phyloP scores from a whole-genome alignment of 441 rosid species.

The Mallotus repandus region DNA sequence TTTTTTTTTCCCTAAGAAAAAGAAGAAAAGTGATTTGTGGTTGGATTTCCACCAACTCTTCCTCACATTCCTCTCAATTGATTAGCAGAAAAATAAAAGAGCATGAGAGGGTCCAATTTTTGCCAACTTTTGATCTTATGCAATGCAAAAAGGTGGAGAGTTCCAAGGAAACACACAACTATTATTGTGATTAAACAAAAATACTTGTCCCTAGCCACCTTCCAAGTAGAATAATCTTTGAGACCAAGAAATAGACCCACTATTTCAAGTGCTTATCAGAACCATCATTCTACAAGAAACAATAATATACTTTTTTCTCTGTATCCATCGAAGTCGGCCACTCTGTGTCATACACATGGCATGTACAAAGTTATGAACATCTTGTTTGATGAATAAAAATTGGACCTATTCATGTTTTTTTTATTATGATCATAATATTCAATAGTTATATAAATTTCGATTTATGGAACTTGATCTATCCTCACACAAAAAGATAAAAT shows the following conservation, averaged over 20 bases:
- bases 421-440: too few relatives aligned
- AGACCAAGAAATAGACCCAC: slow-evolving; percentile 40
- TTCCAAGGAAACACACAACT: slow-evolving; percentile 23
- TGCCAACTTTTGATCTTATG: slow-evolving; percentile 23
- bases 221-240: slow-evolving; percentile 27
- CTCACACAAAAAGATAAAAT: too few relatives aligned
- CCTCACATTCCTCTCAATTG: slow-evolving; percentile 17
- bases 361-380: slow-evolving; percentile 8
- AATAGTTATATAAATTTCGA: too few relatives aligned
- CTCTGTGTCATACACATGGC: neutral
- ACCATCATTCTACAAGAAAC: slow-evolving; percentile 29
- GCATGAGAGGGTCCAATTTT: slow-evolving; percentile 29
- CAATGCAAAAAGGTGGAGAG: slow-evolving; percentile 16
- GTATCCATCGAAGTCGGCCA: too few relatives aligned
- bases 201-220: slow-evolving; percentile 20
- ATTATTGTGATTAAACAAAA: slow-evolving; percentile 24
- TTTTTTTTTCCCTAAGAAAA: neutral
- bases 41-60: slow-evolving; percentile 18
- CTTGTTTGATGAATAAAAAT: neutral
- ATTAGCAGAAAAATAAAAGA: slow-evolving; percentile 16
- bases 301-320: neutral
- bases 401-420: slow-evolving; percentile 4
- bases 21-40: neutral
- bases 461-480: too few relatives aligned
- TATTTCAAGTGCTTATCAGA: slow-evolving; percentile 19